Evolutionary conservation across 208 protist genomes (phyloP).

Genomic region (Leishmania braziliensis): DNA sequence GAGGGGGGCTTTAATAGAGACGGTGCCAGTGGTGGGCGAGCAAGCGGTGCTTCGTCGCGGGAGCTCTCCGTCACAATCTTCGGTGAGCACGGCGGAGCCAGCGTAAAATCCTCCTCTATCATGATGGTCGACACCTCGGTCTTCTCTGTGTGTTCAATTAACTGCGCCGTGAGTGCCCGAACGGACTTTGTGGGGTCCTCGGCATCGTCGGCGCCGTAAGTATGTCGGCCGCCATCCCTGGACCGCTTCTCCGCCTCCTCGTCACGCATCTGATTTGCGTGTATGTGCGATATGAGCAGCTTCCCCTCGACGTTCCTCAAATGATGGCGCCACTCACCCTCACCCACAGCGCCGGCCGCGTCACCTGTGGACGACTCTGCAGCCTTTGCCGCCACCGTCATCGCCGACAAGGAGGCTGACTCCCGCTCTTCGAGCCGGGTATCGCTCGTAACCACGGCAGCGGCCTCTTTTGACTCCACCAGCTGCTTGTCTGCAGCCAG

Average conservation of each 20-base stretch:
- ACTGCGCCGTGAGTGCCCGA: neutral
- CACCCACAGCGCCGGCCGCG: constrained; percentile 22
- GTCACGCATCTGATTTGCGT: neutral
- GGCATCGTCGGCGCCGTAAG: neutral
- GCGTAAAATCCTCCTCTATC: neutral
- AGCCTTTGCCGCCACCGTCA: neutral
- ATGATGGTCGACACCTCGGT: neutral
- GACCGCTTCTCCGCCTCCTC: neutral
- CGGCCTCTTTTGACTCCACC: neutral
- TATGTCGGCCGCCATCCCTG: neutral
- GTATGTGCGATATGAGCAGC: constrained; percentile 29
- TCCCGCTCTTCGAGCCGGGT: neutral
- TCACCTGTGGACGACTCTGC: constrained; percentile 7
- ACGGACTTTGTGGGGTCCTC: neutral
- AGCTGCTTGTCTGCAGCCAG: neutral
- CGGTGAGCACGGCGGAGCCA: neutral
- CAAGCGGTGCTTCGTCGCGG: neutral
- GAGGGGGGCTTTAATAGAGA: constrained; percentile 10
- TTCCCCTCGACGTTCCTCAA: constrained; percentile 56
- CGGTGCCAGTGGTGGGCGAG: neutral
- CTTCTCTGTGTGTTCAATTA: neutral
- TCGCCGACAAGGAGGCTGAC: neutral
- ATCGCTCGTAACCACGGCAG: neutral
- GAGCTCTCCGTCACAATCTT: neutral
- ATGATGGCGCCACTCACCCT: constrained; percentile 44